Evolutionary conservation across 2,329 filamentous ascomycete species (phyloP), one percentile per base, ranked within the genome.

Genomic region (Fusarium duplospermum): DNA sequence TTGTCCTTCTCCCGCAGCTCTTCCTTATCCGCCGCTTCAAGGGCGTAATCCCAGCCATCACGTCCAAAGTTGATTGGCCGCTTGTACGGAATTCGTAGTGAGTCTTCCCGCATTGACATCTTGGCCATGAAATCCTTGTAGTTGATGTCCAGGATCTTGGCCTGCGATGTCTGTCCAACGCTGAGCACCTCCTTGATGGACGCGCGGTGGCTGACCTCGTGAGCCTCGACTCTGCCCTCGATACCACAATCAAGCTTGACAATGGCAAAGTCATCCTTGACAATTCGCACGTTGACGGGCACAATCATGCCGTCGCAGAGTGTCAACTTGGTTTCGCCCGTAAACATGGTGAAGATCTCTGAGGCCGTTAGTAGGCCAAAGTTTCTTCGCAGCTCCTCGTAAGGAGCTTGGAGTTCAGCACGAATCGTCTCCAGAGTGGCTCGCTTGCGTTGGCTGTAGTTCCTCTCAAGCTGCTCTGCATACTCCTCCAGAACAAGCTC

Each of bases 401-500:
- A 99, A 1, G 96, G 95, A 22, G 93, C 92, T 78, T 96, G 93
- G 60, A 99, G 86, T 83, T 99, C 96, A 18, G 94, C 95, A 72
- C 96, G 93, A 80, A 99, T 99, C 0, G 95, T 97, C 83, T 99
- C 96, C 14, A 99, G 88, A 1, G 96, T 99, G 2, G 96, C 96
- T 67, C 96, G 94, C 86, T 99, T 99, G 75, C 93, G 92, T 82
- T 98, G 95, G 78, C 94, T 95, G 81, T 98, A 95, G 78, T 98
- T 97, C 75, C 90, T 92, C 85, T 98, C 93, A 73, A 99, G 87
- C 85, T 99, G 96, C 79, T 98, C 94, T 1, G 96, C 96, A 79
- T 99, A 99, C 82, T 98, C 95, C 82, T 99, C 96, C 5, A 99
- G 88, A 70, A 98, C 95, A 52, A 99, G 88, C 80, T 99, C 96